phyloP scores from a whole-genome alignment of 1,284 basidiomycete species.

The Ganoderma multipileum region DNA sequence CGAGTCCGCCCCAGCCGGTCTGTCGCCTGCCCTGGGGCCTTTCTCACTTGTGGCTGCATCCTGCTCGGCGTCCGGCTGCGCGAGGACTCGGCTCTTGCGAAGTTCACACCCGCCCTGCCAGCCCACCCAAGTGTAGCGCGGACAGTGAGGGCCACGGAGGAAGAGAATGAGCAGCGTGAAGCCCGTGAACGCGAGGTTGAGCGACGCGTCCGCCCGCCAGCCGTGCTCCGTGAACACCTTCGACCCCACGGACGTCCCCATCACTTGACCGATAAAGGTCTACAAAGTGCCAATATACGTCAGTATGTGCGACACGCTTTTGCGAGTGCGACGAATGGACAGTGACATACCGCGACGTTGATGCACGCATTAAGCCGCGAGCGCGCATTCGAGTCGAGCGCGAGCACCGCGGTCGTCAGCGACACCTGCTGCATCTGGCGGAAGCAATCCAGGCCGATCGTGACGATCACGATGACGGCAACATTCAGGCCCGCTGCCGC shows the following conservation, averaged over 20 bases:
- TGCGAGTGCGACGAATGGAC: background rate
- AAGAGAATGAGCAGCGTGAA: constrained; percentile 49
- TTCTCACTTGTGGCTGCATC: background rate
- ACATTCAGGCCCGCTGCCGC: constrained; percentile 53
- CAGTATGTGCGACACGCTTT: too few species aligned
- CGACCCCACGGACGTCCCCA: constrained; percentile 60
- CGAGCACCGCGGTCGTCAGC: constrained; percentile 49
- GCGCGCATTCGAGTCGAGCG: constrained; percentile 45
- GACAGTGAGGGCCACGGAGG: constrained; percentile 50
- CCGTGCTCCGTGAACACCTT: constrained; percentile 57
- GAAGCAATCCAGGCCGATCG: constrained; percentile 54
- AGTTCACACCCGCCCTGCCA: constrained; percentile 43
- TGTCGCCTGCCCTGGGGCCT: background rate
- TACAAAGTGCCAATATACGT: background rate
- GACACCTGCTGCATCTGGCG: constrained; percentile 54
- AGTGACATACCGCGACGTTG: constrained; percentile 47
- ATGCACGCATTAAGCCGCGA: constrained; percentile 59
- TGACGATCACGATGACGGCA: constrained; percentile 52
- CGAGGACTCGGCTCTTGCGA: constrained; percentile 30
- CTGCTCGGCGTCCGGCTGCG: constrained; percentile 6
- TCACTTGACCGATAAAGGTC: constrained; percentile 47
- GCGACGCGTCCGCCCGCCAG: constrained; percentile 56
- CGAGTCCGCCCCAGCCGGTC: background rate
- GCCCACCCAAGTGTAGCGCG: constrained; percentile 48
- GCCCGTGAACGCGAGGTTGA: constrained; percentile 54